phyloP scores from a whole-genome alignment of 2,329 filamentous ascomycete genomes.

The Stagonosporopsis vannaccii region DNA sequence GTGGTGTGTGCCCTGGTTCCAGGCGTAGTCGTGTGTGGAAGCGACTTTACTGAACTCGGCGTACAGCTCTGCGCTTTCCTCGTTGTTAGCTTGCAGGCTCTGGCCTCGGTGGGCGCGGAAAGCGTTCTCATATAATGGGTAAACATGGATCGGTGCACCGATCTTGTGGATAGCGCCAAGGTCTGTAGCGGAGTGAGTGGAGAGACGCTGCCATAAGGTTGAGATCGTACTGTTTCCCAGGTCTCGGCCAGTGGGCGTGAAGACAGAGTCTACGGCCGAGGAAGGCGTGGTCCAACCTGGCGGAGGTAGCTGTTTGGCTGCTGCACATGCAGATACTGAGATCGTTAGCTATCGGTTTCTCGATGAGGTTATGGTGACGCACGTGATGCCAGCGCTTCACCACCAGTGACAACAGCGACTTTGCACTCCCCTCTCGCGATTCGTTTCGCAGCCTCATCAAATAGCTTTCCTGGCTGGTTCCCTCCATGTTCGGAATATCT shows the following conservation, averaged over 20 bases:
- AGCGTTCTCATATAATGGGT: slow-evolving; percentile 71
- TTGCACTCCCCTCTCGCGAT: slow-evolving; percentile 62
- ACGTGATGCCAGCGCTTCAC: slow-evolving; percentile 70
- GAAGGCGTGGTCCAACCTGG: slow-evolving; percentile 65
- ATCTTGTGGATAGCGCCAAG: slow-evolving; percentile 65
- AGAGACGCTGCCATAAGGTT: slow-evolving; percentile 22
- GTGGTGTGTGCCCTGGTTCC: slow-evolving; percentile 62
- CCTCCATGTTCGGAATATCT: slow-evolving; percentile 67
- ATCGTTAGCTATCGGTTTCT: background rate
- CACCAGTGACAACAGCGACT: slow-evolving; percentile 68
- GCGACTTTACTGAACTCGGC: slow-evolving; percentile 67
- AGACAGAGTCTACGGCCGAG: slow-evolving; percentile 57
- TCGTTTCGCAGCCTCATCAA: slow-evolving; percentile 69
- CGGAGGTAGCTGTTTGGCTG: slow-evolving; percentile 62
- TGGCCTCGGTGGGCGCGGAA: slow-evolving; percentile 66
- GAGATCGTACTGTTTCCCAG: slow-evolving; percentile 51
- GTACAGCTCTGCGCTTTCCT: slow-evolving; percentile 67
- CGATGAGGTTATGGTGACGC: slow-evolving; percentile 27
- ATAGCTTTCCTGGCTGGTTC: slow-evolving; percentile 66
- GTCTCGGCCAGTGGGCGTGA: slow-evolving; percentile 59
- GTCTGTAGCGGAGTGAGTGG: slow-evolving; percentile 50
- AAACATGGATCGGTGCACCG: slow-evolving; percentile 70
- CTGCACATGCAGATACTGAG: slow-evolving; percentile 61
- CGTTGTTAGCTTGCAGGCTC: slow-evolving; percentile 61
- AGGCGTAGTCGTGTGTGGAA: slow-evolving; percentile 61